Evolutionary conservation across 2,329 filamentous ascomycete species (phyloP).

Genomic region (Aspergillus carbonarius): DNA sequence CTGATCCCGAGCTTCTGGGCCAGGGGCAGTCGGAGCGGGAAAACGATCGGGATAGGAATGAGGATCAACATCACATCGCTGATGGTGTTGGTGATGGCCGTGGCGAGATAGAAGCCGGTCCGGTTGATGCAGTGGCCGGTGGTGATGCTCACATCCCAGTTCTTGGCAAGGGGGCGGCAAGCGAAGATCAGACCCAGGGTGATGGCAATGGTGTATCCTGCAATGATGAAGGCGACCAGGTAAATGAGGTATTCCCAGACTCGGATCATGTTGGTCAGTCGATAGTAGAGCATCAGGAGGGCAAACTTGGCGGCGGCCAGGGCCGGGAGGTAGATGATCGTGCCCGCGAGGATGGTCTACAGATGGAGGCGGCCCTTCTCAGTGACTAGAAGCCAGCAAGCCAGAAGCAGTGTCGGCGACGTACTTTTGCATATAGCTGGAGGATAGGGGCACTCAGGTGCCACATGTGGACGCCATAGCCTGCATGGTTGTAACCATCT

Average conservation of each 20-base stretch:
- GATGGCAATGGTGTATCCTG: slow-evolving; percentile 21
- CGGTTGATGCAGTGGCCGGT: slow-evolving; percentile 19
- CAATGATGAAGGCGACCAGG: slow-evolving; percentile 17
- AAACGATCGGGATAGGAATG: slow-evolving; percentile 20
- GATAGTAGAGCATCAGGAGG: slow-evolving; percentile 27
- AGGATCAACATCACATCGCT: slow-evolving; percentile 25
- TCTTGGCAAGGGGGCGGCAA: slow-evolving; percentile 20
- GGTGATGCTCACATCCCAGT: slow-evolving; percentile 17
- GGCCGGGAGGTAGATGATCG: slow-evolving; percentile 23
- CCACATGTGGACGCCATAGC: slow-evolving; percentile 23
- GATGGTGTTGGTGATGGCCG: slow-evolving; percentile 22
- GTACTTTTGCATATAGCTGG: slow-evolving; percentile 20
- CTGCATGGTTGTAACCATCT: slow-evolving; percentile 21
- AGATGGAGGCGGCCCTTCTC: background rate
- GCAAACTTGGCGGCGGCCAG: slow-evolving; percentile 24
- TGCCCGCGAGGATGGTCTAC: slow-evolving; percentile 19
- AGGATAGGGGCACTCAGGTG: slow-evolving; percentile 20
- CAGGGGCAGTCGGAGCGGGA: slow-evolving; percentile 11
- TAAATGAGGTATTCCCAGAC: slow-evolving; percentile 17
- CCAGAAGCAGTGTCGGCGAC: background rate
- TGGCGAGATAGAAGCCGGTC: slow-evolving; percentile 20
- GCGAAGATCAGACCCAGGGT: slow-evolving; percentile 24
- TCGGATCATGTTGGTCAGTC: slow-evolving; percentile 15
- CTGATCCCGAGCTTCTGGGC: slow-evolving; percentile 19
- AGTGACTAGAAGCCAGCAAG: background rate